Percentiles rank a stretch among this genome's conserved stretches.
Evolutionary conservation across 129 eudicot genomes (phyloP).

Genomic region (Tagetes patula): DNA sequence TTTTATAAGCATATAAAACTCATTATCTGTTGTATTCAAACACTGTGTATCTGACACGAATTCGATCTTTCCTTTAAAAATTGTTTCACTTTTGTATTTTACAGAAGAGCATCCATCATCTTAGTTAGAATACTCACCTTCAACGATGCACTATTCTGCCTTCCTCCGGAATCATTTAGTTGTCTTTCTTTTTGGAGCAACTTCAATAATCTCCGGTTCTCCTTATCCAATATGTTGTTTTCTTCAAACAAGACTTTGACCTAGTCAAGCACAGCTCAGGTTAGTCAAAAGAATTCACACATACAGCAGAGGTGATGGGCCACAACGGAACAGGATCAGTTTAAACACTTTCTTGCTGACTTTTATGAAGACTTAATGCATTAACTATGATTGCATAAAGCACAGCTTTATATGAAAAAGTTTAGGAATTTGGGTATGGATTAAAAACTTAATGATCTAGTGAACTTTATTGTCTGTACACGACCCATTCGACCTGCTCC

Average conservation of each 20-base stretch:
- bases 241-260: slow-evolving; percentile 65
- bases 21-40: background rate
- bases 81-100: background rate
- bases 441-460: background rate
- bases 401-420: background rate
- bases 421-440: background rate
- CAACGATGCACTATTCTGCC: slow-evolving; percentile 51
- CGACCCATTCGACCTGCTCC: background rate
- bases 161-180: slow-evolving; percentile 58
- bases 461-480: background rate
- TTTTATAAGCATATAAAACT: background rate
- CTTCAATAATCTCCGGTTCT: slow-evolving; percentile 66
- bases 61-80: background rate
- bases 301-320: background rate
- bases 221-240: slow-evolving; percentile 55
- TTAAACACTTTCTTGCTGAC: background rate
- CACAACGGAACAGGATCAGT: background rate
- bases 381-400: no score
- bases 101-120: background rate
- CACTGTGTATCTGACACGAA: background rate
- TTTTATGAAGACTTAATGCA: background rate
- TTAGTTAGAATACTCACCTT: slow-evolving; percentile 51
- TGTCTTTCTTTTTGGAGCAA: slow-evolving; percentile 47
- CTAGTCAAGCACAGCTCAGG: slow-evolving; percentile 37
- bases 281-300: slow-evolving; percentile 9